A percentile compares a stretch with the other conserved stretches of the same genome.
Conservation (phyloP, 1,284 basidiomycete genomes). For the Leccinum pachyderme region DNA sequence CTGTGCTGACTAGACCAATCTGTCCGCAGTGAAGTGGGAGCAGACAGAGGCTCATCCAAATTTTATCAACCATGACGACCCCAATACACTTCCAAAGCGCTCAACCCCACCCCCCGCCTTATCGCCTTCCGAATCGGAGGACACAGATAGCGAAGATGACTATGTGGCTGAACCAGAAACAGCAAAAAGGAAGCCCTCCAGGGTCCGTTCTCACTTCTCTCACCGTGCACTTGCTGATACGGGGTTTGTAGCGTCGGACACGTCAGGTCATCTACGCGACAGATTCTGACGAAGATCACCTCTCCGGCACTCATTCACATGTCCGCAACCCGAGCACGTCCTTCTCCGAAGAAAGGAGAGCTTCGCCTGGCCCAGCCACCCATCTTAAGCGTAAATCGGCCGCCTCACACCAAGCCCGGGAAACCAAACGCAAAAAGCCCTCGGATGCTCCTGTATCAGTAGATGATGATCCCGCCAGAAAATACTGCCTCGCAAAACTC, state of each 20-base stretch:
- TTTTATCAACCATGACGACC: conserved; percentile 25
- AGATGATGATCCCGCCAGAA: conserved; percentile 67
- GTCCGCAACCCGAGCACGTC: conserved; percentile 27
- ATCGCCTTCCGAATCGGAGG: conserved; percentile 48
- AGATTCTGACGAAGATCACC: conserved; percentile 39
- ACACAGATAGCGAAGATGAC: conserved; percentile 64
- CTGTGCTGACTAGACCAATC: conserved; percentile 28
- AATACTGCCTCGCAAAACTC: conserved; percentile 73
- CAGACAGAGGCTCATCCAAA: conserved; percentile 55
- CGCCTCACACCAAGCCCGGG: conserved; percentile 30
- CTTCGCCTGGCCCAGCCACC: conserved; percentile 19
- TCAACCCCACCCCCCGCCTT: conserved; percentile 32
- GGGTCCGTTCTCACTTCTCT: conserved; percentile 41
- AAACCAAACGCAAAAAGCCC: conserved; percentile 48
- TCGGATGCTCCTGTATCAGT: conserved; percentile 34
- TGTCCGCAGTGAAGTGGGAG: conserved; percentile 66
- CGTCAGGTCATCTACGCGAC: conserved; percentile 40
- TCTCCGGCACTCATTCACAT: conserved; percentile 34
- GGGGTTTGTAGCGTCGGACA: conserved; percentile 35
- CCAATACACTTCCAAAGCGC: conserved; percentile 12
- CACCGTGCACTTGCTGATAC: conserved; percentile 17
- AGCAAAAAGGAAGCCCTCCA: conserved; percentile 34
- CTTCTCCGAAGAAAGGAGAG: conserved; percentile 21
- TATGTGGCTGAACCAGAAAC: conserved; percentile 51
- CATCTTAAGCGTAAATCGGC: conserved; percentile 45